phyloP scores from a whole-genome alignment of 192 early-diverging fungal species.

The Gryganskiella cystojenkinii region DNA sequence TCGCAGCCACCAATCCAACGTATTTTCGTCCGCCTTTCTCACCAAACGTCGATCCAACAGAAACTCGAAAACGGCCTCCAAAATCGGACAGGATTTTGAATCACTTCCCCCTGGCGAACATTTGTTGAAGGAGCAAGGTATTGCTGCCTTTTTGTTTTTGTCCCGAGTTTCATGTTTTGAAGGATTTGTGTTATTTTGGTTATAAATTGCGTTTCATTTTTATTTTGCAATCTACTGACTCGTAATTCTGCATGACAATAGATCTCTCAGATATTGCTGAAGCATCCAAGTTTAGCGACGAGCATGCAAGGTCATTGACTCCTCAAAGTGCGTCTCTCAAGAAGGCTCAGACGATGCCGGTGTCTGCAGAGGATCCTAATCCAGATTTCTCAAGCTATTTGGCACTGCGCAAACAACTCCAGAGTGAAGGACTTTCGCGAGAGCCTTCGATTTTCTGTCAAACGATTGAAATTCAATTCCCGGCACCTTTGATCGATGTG shows the following conservation, averaged over 20 bases:
- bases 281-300: not conserved
- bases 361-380: conserved; percentile 1
- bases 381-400: conserved; percentile 11
- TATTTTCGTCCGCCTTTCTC: conserved; percentile 20
- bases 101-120: not conserved
- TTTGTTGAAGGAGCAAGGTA: conserved; percentile 3
- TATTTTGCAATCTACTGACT: not conserved
- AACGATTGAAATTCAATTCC: conserved; percentile 43
- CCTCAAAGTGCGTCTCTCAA: conserved; percentile 12
- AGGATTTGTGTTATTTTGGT: too few relatives aligned
- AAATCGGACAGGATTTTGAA: conserved; percentile 10
- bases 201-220: too few relatives aligned
- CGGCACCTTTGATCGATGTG: conserved; percentile 13
- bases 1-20: conserved; percentile 24
- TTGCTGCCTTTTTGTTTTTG: not conserved
- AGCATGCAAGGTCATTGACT: not conserved
- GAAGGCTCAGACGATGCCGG: conserved; percentile 25
- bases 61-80: conserved; percentile 26
- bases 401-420: conserved; percentile 28
- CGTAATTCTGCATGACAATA: not conserved
- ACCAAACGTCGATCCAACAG: conserved; percentile 30
- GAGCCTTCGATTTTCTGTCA: conserved; percentile 45
- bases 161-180: too few relatives aligned
- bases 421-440: conserved; percentile 19
- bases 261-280: conserved; percentile 4